Base-by-base conservation (phyloP, 1,284 basidiomycete species). In the Cutaneotrichosporon arboriforme region DNA sequence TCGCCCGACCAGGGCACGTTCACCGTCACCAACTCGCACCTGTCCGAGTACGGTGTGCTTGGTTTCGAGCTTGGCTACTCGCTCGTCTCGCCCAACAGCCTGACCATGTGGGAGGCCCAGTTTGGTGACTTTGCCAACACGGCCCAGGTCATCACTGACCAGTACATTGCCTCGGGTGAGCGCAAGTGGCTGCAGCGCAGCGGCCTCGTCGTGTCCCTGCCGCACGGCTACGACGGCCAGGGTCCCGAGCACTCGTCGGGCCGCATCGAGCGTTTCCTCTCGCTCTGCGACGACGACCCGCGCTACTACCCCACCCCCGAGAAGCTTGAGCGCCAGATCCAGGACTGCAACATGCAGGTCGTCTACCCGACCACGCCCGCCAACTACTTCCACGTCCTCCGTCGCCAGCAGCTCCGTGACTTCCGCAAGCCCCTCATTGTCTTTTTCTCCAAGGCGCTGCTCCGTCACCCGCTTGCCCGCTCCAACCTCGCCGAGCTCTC, bases 61-160 rank as follows among this genome's bases (percentile, higher is more conserved):
- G 96, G 96, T 40, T 99, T 98, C 76, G 96, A 99, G 77, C 84
- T 99, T 20, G 96, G 96, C 10, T 99, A 97, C 78, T 98, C 96
- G 23, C 85, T 98, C 57, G 94, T 98, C 54, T 94, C 91, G 37
- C 96, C 96, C 23, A 85, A 93, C 71, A 81, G 86, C 47, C 80
- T 99, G 61, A 93, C 92, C 20, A 87, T 99, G 69, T 99, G 96
- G 96, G 96, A 98, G 76, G 96, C 90, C 21, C 93, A 97, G 75
- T 97, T 98, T 68, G 94, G 94, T 75, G 96, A 98, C 76, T 98
- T 97, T 74, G 90, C 87, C 54, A 96, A 96, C 78, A 92, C 88
- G 61, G 94, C 94, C 4, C 94, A 97, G 77, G 88, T 86, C 75
- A 97, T 98, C 76, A 97, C 98, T 66, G 96, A 99, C 75, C 94